Conservation (phyloP, 202 grass and related monocot genomes). For the Carex sylvatica region DNA sequence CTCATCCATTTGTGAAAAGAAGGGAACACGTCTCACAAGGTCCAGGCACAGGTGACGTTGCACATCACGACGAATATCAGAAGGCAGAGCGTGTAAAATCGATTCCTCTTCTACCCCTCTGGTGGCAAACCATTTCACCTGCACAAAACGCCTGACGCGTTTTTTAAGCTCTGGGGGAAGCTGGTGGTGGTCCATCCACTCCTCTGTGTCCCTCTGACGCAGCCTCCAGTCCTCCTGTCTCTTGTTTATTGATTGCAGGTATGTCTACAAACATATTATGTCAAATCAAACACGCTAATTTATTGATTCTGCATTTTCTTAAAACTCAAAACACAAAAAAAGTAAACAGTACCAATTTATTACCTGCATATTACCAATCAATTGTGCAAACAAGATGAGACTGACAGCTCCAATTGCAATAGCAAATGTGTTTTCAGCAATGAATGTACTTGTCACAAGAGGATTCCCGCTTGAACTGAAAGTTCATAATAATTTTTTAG, state of each 20-base stretch:
- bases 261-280: conserved; percentile 49
- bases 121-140: conserved; percentile 86
- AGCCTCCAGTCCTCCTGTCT: conserved; percentile 88
- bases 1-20: conserved; percentile 86
- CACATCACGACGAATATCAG: conserved; percentile 77
- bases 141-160: conserved; percentile 74
- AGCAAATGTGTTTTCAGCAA: conserved; percentile 68
- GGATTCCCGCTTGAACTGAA: conserved; percentile 86
- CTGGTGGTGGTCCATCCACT: conserved; percentile 94
- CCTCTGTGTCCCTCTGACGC: conserved; percentile 76
- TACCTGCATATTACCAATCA: conserved; percentile 99
- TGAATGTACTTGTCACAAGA: conserved; percentile 47
- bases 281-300: neutral
- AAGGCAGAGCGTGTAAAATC: conserved; percentile 71
- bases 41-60: conserved; percentile 86
- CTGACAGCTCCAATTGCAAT: conserved; percentile 71
- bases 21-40: conserved; percentile 86
- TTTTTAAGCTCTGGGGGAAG: conserved; percentile 60
- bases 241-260: conserved; percentile 80
- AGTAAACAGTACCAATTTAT: neutral
- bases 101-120: conserved; percentile 85
- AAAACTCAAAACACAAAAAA: neutral
- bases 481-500: conserved; percentile 15
- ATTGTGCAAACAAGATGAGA: conserved; percentile 89
- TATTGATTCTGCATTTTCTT: neutral